Conservation (phyloP, 177 flowering plant genomes). For the Vitis hybrid region DNA sequence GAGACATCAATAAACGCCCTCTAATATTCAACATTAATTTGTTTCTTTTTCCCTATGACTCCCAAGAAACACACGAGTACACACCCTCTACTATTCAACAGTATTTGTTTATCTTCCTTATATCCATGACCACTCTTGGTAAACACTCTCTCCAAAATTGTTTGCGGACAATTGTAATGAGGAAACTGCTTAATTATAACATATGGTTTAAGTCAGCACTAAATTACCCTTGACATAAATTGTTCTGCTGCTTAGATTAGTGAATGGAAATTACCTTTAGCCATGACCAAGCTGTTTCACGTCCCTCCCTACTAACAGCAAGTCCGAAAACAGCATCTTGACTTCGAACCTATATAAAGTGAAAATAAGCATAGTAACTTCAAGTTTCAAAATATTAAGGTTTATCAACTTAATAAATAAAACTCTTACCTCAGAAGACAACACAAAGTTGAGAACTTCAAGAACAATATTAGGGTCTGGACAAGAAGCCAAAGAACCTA, state of each 20-base stretch:
- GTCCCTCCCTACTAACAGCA: constrained; percentile 68
- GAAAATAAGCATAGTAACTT: neutral
- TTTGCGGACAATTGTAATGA: no score
- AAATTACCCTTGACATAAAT: no score
- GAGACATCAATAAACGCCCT: no score
- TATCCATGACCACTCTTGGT: no score
- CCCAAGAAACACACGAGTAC: no score
- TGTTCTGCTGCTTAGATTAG: neutral
- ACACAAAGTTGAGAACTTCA: constrained; percentile 77
- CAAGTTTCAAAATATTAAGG: neutral
- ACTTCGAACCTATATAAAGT: constrained; percentile 66
- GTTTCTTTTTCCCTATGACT: no score
- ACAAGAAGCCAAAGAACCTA: constrained; percentile 79
- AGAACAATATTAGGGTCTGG: constrained; percentile 70
- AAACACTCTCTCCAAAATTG: no score
- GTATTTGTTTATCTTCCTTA: no score
- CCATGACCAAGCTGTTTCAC: constrained; percentile 94
- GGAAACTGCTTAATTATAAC: no score
- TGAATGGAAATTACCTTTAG: constrained; percentile 50
- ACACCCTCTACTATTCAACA: no score
- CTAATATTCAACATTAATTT: no score
- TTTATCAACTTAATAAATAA: neutral
- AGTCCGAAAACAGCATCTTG: constrained; percentile 89
- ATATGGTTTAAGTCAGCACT: no score
- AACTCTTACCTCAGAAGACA: constrained; percentile 69